Evolutionary conservation across 225 moss, liverwort and hornwort species (phyloP).

Genomic region (Climacium dendroides): DNA sequence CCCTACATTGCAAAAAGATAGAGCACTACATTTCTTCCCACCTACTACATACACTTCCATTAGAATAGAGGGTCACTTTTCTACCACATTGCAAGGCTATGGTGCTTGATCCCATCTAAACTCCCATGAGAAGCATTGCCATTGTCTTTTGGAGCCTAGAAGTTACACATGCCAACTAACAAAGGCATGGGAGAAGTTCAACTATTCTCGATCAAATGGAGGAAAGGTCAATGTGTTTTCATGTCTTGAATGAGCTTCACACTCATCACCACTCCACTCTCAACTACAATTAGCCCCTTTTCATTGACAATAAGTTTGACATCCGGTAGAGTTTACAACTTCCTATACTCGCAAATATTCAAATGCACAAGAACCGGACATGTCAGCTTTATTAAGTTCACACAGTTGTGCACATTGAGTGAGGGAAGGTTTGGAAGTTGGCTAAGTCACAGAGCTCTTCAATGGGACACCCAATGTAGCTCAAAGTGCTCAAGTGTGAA

Average conservation of each 20-base stretch:
- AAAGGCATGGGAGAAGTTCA: no score
- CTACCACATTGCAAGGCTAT: background rate
- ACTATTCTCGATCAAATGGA: background rate
- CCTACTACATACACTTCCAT: no score
- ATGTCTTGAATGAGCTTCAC: background rate
- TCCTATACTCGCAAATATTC: background rate
- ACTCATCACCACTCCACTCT: background rate
- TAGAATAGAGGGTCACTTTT: no score
- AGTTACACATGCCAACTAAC: rapidly evolving
- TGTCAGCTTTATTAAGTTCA: background rate
- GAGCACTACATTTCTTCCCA: no score
- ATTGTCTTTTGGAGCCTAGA: background rate
- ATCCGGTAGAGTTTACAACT: background rate
- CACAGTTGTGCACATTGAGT: background rate
- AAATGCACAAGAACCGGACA: no score
- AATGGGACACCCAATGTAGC: background rate
- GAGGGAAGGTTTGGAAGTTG: background rate
- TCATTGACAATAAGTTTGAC: background rate
- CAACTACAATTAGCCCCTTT: no score
- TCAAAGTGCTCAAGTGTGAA: background rate
- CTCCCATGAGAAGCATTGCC: background rate
- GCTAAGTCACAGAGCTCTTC: background rate
- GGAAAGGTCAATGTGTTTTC: background rate
- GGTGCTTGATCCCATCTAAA: background rate
- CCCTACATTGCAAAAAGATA: no score